Evolutionary conservation across 2,329 filamentous ascomycete species (phyloP).

Genomic region (Colletotrichum limetticola): DNA sequence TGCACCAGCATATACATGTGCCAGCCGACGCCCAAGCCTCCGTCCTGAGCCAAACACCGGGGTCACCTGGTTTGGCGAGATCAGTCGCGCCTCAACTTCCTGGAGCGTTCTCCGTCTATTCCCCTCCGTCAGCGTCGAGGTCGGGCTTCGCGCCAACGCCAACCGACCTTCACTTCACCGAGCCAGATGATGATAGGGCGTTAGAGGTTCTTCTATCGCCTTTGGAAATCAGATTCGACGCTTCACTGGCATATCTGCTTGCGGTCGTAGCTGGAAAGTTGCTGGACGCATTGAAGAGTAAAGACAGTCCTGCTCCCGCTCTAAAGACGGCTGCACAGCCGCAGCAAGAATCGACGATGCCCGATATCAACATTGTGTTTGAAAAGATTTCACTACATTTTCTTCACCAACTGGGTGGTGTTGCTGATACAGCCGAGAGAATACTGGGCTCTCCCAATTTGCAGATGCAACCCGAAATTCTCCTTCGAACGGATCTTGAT

Average conservation of each 20-base stretch:
- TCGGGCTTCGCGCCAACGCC: constrained; percentile 15
- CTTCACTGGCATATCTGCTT: constrained; percentile 65
- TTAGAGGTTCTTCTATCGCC: constrained; percentile 65
- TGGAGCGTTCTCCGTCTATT: constrained; percentile 68
- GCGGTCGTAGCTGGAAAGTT: constrained; percentile 62
- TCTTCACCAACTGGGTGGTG: constrained; percentile 63
- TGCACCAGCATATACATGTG: constrained; percentile 56
- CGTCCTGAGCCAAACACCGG: constrained; percentile 41
- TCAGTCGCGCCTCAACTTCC: constrained; percentile 65
- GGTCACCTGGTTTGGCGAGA: constrained; percentile 42
- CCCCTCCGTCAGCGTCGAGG: constrained; percentile 25
- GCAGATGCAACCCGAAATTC: constrained; percentile 58
- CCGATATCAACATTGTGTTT: constrained; percentile 56
- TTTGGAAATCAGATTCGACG: constrained; percentile 63
- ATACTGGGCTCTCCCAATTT: constrained; percentile 53
- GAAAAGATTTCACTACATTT: constrained; percentile 66
- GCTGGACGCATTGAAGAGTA: constrained; percentile 54
- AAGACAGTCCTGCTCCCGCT: constrained; percentile 29
- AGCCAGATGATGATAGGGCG: constrained; percentile 42
- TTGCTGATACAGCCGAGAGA: constrained; percentile 61
- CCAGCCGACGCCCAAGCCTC: constrained; percentile 43
- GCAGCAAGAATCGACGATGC: constrained; percentile 37
- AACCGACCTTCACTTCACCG: constrained; percentile 12
- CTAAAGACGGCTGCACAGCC: constrained; percentile 31
- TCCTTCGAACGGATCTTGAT: constrained; percentile 61